phyloP scores from a whole-genome alignment of 2,329 filamentous ascomycete species.

The Talaromyces atroroseus region DNA sequence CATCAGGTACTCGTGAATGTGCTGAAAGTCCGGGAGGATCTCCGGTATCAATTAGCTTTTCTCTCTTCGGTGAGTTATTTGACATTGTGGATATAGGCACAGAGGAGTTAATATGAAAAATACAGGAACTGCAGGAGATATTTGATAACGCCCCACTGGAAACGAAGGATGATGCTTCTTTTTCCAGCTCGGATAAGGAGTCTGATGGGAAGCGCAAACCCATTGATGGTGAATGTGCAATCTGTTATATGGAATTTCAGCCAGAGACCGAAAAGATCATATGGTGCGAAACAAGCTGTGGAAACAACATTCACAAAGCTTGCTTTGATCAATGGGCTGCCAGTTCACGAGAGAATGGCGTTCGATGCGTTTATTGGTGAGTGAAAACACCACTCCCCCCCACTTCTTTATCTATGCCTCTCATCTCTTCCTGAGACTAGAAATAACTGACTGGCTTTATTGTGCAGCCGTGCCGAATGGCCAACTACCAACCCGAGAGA shows the following conservation, averaged over 20 bases:
- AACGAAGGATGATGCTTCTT: slow-evolving; percentile 39
- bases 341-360: slow-evolving; percentile 24
- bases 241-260: slow-evolving; percentile 56
- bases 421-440: too few relatives aligned
- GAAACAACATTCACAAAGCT: slow-evolving; percentile 56
- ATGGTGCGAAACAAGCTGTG: slow-evolving; percentile 57
- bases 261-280: slow-evolving; percentile 43
- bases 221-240: slow-evolving; percentile 58
- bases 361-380: slow-evolving; percentile 44
- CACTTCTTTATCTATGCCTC: neutral
- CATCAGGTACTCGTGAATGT: slow-evolving; percentile 50
- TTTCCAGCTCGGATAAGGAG: slow-evolving; percentile 24
- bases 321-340: slow-evolving; percentile 54
- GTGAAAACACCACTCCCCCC: slow-evolving; percentile 10
- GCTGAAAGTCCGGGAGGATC: slow-evolving; percentile 50
- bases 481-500: slow-evolving; percentile 24
- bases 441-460: neutral
- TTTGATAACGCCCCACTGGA: slow-evolving; percentile 50
- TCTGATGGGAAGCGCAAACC: slow-evolving; percentile 50
- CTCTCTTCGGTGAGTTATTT: slow-evolving; percentile 40
- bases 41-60: slow-evolving; percentile 57
- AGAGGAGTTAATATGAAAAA: too few relatives aligned
- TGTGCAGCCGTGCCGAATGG: slow-evolving; percentile 38
- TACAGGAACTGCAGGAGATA: slow-evolving; percentile 51
- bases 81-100: too few relatives aligned